These are phyloP conservation scores for Mycena alexandri DNA, from an alignment of 768 basidiomycete species.

Conservation along the genomic window DNA sequence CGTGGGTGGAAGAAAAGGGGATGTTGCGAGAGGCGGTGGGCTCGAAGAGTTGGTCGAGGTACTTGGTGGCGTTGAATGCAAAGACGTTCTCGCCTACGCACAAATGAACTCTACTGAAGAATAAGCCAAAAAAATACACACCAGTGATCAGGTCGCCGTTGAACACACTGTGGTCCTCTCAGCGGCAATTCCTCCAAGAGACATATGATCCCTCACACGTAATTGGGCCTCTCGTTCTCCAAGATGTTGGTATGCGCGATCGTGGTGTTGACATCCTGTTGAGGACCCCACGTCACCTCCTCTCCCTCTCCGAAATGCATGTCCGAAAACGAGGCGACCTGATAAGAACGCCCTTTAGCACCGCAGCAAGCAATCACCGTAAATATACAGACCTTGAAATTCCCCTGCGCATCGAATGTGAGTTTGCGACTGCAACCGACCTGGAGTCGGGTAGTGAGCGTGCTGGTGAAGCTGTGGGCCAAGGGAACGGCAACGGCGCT, in stretches of 20 bases:
- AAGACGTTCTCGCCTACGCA: conserved; percentile 34
- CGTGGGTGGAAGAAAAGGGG: conserved; percentile 36
- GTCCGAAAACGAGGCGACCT: conserved; percentile 37
- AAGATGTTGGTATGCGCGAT: conserved; percentile 19
- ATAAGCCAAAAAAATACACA: not conserved
- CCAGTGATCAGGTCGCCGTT: conserved; percentile 38
- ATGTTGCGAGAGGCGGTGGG: conserved; percentile 32
- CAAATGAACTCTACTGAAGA: not conserved
- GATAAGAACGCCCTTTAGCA: not conserved
- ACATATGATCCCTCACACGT: conserved; percentile 22
- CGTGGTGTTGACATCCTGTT: conserved; percentile 31
- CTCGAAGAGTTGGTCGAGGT: conserved; percentile 34
- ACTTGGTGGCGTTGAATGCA: conserved; percentile 34
- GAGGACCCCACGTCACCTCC: conserved; percentile 30
- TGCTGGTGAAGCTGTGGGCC: conserved; percentile 28
- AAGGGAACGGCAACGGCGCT: conserved; percentile 25
- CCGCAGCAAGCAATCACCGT: not conserved
- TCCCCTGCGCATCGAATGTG: conserved; percentile 31
- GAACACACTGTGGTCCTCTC: conserved; percentile 27
- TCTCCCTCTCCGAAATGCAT: conserved; percentile 39
- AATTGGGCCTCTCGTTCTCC: conserved; percentile 33
- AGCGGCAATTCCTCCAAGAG: not conserved
- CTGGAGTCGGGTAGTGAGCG: conserved; percentile 7
- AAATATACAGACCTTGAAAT: conserved; percentile 32
- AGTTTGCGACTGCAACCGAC: conserved; percentile 24